phyloP scores from a whole-genome alignment of 495 filamentous ascomycete genomes.

The Pseudevernia furfuracea region DNA sequence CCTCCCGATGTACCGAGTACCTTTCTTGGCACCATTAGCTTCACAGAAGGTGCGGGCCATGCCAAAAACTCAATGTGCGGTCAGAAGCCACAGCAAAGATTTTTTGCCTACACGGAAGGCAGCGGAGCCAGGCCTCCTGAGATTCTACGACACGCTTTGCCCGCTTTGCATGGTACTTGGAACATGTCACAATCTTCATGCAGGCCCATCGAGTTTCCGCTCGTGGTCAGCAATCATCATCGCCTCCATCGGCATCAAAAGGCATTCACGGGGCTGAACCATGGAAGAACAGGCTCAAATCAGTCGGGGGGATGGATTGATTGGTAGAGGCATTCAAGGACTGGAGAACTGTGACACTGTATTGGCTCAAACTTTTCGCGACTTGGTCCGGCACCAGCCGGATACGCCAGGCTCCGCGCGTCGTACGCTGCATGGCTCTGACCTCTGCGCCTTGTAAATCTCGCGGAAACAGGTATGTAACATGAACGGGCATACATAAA shows the following conservation, averaged over 20 bases:
- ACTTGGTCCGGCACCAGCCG: neutral
- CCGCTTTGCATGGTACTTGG: neutral
- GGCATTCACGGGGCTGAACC: neutral
- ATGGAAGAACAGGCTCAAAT: no score
- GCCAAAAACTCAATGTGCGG: neutral
- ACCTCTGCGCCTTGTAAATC: neutral
- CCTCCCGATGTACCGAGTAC: no score
- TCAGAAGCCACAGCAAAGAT: neutral
- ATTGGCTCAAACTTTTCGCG: neutral
- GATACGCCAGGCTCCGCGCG: neutral
- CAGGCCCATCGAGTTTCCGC: neutral
- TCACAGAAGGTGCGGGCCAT: neutral
- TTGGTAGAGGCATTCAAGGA: neutral
- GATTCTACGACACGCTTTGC: neutral
- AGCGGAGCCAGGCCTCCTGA: neutral
- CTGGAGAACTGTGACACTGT: neutral
- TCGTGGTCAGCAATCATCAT: neutral
- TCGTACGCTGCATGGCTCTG: neutral
- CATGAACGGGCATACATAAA: slow-evolving; percentile 1
- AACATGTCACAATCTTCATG: neutral
- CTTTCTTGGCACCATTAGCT: no score
- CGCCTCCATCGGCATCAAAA: neutral
- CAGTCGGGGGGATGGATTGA: neutral
- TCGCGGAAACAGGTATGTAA: slow-evolving; percentile 1
- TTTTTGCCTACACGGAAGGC: neutral